Evolutionary conservation across 108 stramenopile species (phyloP).

Genomic region (Cyclotella choctawhatcheeana): DNA sequence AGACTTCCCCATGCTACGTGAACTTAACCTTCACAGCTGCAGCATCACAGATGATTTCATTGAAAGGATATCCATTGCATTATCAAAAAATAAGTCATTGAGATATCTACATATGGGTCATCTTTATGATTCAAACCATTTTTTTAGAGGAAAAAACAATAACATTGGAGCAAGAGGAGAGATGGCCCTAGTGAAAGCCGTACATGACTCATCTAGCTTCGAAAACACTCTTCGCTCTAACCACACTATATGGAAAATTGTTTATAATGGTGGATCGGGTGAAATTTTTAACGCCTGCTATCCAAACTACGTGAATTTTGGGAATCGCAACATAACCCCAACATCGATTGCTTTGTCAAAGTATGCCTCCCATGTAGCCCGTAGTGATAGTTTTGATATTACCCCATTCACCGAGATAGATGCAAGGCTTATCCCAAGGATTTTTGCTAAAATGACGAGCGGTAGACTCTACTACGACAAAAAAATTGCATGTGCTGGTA

Average conservation of each 20-base stretch:
- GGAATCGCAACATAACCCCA: background rate
- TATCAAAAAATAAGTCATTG: conserved; percentile 14
- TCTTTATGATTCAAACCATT: background rate
- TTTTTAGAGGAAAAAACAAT: background rate
- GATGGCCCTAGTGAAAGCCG: conserved; percentile 7
- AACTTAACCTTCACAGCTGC: background rate
- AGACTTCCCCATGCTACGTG: conserved; percentile 7
- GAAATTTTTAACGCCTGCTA: too few relatives aligned
- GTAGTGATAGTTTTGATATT: background rate
- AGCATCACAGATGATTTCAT: conserved; percentile 16
- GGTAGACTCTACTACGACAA: too few relatives aligned
- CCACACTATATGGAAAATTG: conserved; percentile 9
- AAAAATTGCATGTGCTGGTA: background rate
- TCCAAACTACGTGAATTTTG: background rate
- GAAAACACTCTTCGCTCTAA: conserved; percentile 32
- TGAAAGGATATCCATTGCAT: conserved; percentile 8
- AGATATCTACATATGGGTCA: conserved; percentile 2
- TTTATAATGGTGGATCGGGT: background rate
- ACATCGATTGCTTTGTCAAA: too few relatives aligned
- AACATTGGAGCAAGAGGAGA: conserved; percentile 13
- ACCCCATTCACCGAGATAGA: conserved; percentile 10
- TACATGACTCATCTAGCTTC: conserved; percentile 23
- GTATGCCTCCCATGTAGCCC: background rate
- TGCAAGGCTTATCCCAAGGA: conserved; percentile 1
- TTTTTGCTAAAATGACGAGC: conserved; percentile 1